Evolutionary conservation across 1,284 basidiomycete species (phyloP), one percentile per base, ranked within the genome.

Genomic region (Chalciporus sp.): DNA sequence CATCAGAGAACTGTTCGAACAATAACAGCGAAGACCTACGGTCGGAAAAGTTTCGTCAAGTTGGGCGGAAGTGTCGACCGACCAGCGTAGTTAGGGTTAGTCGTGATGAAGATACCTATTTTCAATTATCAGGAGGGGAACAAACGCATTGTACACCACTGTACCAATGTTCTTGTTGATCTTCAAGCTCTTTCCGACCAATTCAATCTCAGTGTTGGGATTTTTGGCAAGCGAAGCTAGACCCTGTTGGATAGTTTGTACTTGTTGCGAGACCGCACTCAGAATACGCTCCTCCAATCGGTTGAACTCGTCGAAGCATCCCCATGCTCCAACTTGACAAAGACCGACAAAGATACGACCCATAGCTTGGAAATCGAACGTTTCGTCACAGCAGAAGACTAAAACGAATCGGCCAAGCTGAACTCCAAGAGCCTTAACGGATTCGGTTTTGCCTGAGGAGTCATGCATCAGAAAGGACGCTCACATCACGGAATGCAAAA

Each of bases 361-460:
- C 97, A 99, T 99, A 2, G 97, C 97, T 69, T 98, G 95, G 81
- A 98, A 98, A 74, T 99, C 98, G 72, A 99, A 99, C 0, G 94
- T 98, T 73, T 99, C 96, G 74, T 99, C 97, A 69, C 97, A 99
- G 71, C 97, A 99, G 78, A 99, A 99, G 29, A 99, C 97, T 46
- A 99, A 80, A 17, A 99, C 97, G 67, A 99, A 98, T 44, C 95
- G 89, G 46, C 97, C 97, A 7, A 99, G 86, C 67, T 98, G 95
- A 1, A 98, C 94, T 52, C 97, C 97, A 26, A 99, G 87, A 1
- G 97, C 96, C 73, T 99, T 99, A 69, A 99, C 97, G 0, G 96
- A 99, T 74, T 99, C 97, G 0, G 97, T 99, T 80, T 99, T 99
- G 29, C 94, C 93, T 90, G 58, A 14, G 52, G 29, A 12, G 33